Base-by-base conservation (phyloP, 2,329 filamentous ascomycete genomes). In the Escovopsis sp. region DNA sequence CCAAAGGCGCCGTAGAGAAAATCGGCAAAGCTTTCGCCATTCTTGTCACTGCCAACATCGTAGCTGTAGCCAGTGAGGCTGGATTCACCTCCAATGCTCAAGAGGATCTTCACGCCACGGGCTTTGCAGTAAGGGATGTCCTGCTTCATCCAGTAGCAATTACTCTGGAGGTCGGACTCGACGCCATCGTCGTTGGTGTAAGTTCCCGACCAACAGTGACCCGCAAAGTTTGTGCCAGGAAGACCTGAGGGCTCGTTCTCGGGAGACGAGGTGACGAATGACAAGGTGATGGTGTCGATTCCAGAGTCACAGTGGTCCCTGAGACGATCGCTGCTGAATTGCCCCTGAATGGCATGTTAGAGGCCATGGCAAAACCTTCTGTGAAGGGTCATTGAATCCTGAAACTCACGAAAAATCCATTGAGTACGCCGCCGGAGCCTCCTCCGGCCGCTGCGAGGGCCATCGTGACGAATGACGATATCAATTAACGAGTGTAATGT, bases 121-220 rank as follows among this genome's bases (percentile, higher is more conserved):
- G 48, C 38, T 51, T 66, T 61, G 54, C 66, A 69, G 50, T 61
- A 60, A 26, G 57, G 50, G 42, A 67, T 65, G 42, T 66, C 63
- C 30, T 55, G 42, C 48, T 62, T 57, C 35, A 69, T 58, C 6
- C 42, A 43, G 5, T 51, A 39, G 47, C 65, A 69, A 42, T 60
- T 49, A 43, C 48, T 55, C 41, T 62, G 54, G 19, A 66, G 55
- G 12, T 55, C 47, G 10, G 61, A 58, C 12, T 42, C 15, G 6
- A 45, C 26, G 26, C 54, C 52, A 2, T 52, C 42, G 2, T 50
- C 26, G 26, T 54, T 52, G 38, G 44, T 44, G 46, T 49, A 59
- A 33, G 46, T 43, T 11, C 48, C 52, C 23, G 42, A 55, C 33
- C 56, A 57, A 48, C 64, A 66, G 51, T 65, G 61, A 19, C 55